These are phyloP conservation scores for Seiridium cupressi DNA, from an alignment of 2,329 filamentous ascomycete species.

Conservation along the genomic window DNA sequence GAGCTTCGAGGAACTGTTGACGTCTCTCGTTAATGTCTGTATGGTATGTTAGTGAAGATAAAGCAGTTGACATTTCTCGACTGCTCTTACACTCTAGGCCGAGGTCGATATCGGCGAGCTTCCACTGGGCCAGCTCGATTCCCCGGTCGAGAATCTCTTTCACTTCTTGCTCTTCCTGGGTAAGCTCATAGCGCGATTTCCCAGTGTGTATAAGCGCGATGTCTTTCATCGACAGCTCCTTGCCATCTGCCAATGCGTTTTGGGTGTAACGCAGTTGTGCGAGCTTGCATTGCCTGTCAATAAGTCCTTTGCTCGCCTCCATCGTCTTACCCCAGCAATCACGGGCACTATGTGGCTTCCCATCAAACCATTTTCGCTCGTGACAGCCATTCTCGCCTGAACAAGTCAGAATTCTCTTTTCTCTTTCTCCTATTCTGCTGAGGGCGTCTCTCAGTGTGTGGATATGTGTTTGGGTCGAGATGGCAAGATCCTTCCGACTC, in stretches of 20 bases:
- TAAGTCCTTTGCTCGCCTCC: conserved; percentile 15
- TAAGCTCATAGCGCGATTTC: conserved; percentile 35
- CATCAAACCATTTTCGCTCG: conserved; percentile 18
- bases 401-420: conserved; percentile 17
- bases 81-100: conserved; percentile 32
- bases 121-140: conserved; percentile 27
- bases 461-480: conserved; percentile 39
- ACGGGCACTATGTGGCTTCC: conserved; percentile 18
- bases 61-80: neutral
- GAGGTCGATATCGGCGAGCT: conserved; percentile 30
- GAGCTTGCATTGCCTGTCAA: conserved; percentile 20
- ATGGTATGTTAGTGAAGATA: neutral
- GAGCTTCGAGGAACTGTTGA: conserved; percentile 14
- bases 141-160: conserved; percentile 30
- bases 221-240: conserved; percentile 23
- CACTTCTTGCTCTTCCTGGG: conserved; percentile 28
- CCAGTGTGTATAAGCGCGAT: conserved; percentile 34
- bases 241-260: conserved; percentile 14
- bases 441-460: conserved; percentile 16
- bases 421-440: conserved; percentile 10
- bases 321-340: conserved; percentile 23
- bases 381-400: conserved; percentile 17
- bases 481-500: conserved; percentile 41
- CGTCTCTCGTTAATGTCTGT: conserved; percentile 18
- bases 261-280: conserved; percentile 26